Percentiles rank a stretch among this genome's conserved stretches.
phyloP scores from a whole-genome alignment of 139 green algal genomes.

The Nannochloris sp. region DNA sequence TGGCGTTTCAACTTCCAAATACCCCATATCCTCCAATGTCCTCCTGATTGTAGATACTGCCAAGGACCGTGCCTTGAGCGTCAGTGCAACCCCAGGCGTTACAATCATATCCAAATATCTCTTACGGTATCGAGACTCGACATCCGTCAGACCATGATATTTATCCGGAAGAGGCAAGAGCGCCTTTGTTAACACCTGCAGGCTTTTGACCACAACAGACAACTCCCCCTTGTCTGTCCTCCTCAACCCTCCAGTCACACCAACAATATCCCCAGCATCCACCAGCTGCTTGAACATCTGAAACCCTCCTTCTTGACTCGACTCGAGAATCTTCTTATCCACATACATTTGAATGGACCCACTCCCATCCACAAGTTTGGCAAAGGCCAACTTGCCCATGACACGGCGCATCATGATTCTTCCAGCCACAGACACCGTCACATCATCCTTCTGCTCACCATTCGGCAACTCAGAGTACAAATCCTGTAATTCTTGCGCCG shows the following conservation, averaged over 20 bases:
- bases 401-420: conserved; percentile 78
- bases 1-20: conserved; percentile 73
- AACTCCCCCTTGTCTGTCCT: conserved; percentile 94
- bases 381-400: conserved; percentile 97
- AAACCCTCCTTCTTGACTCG: conserved; percentile 46
- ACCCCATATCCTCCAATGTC: conserved; percentile 69
- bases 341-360: conserved; percentile 87
- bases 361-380: conserved; percentile 72
- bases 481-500: conserved; percentile 64
- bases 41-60: conserved; percentile 69
- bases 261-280: conserved; percentile 48
- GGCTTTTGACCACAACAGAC: conserved; percentile 44
- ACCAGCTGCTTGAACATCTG: conserved; percentile 61
- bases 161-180: conserved; percentile 95
- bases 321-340: conserved; percentile 67
- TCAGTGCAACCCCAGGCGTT: conserved; percentile 66
- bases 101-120: conserved; percentile 96
- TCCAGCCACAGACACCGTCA: conserved; percentile 68
- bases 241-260: conserved; percentile 49
- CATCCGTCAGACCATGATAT: conserved; percentile 89
- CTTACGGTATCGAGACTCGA: conserved; percentile 88
- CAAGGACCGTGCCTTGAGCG: conserved; percentile 64
- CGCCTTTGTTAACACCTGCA: conserved; percentile 91
- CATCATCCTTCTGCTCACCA: conserved; percentile 43
- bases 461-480: conserved; percentile 42